phyloP scores from a whole-genome alignment of 2,329 filamentous ascomycete genomes.

The Knoxdaviesia capensis region DNA sequence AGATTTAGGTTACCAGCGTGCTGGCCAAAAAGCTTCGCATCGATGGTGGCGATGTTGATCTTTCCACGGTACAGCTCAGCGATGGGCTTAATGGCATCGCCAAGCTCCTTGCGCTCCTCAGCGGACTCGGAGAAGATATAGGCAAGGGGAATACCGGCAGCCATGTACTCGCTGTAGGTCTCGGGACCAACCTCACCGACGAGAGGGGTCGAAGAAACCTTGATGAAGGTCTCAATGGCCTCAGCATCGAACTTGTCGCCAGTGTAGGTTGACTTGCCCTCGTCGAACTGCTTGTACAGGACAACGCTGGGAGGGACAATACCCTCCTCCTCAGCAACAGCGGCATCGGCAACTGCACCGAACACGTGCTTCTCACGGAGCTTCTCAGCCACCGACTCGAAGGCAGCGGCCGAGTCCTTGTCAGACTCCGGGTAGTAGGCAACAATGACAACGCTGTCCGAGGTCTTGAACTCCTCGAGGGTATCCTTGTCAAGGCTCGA shows the following conservation, averaged over 20 bases:
- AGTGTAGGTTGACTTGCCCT: slow-evolving; percentile 73
- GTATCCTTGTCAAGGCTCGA: slow-evolving; percentile 64
- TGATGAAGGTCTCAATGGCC: slow-evolving; percentile 64
- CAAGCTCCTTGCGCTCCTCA: slow-evolving; percentile 70
- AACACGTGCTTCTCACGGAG: slow-evolving; percentile 87
- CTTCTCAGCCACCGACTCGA: slow-evolving; percentile 49
- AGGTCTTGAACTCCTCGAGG: slow-evolving; percentile 88
- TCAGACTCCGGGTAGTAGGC: slow-evolving; percentile 67
- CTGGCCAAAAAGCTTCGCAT: slow-evolving; percentile 81
- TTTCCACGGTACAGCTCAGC: slow-evolving; percentile 84
- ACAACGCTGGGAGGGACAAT: slow-evolving; percentile 74
- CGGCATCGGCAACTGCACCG: slow-evolving; percentile 65
- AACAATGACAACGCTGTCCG: slow-evolving; percentile 90
- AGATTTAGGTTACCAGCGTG: slow-evolving; percentile 96
- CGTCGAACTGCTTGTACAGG: slow-evolving; percentile 94
- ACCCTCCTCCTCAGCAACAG: slow-evolving; percentile 73
- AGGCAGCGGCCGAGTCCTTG: slow-evolving; percentile 76
- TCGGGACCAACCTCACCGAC: slow-evolving; percentile 93
- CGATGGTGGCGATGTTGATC: slow-evolving; percentile 96
- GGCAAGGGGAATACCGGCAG: slow-evolving; percentile 72
- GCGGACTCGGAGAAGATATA: slow-evolving; percentile 92
- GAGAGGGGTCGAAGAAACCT: slow-evolving; percentile 68
- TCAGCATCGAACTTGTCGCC: slow-evolving; percentile 60
- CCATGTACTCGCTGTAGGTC: slow-evolving; percentile 92
- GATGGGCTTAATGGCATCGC: slow-evolving; percentile 60